These are phyloP conservation scores for Colletotrichum sp. DNA, from an alignment of 2,329 filamentous ascomycete species.

Conservation along the genomic window DNA sequence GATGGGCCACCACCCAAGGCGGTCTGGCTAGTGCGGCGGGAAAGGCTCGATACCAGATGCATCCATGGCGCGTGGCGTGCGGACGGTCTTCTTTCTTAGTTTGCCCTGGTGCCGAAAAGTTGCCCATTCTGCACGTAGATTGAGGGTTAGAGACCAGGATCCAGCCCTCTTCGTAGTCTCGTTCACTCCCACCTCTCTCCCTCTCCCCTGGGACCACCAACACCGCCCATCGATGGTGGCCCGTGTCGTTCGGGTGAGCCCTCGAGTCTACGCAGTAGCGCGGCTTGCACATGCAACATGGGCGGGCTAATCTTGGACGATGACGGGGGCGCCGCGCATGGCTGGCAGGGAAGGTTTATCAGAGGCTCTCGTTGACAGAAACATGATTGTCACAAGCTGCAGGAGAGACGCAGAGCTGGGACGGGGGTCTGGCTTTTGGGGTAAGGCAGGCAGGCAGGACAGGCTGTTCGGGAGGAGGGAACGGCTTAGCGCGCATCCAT, in stretches of 20 bases:
- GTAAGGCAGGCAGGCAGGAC: background rate
- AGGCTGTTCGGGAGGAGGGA: background rate
- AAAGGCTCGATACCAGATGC: background rate
- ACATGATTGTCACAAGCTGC: constrained; percentile 11
- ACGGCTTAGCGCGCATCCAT: background rate
- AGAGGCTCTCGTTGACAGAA: constrained; percentile 10
- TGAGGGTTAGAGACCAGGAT: background rate
- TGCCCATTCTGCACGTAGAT: background rate
- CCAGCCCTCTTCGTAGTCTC: background rate
- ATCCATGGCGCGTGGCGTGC: background rate
- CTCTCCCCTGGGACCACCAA: background rate
- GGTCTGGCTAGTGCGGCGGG: background rate
- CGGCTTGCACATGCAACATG: constrained; percentile 1
- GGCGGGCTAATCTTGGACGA: background rate
- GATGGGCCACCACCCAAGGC: background rate
- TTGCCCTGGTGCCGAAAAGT: background rate
- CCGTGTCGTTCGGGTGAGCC: background rate
- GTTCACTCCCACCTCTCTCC: background rate
- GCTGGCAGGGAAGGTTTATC: background rate
- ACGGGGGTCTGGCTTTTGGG: background rate
- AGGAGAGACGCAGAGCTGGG: background rate
- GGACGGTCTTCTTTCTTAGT: background rate
- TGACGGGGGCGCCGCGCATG: background rate
- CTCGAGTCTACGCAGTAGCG: background rate
- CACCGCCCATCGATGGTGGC: background rate